Evolutionary conservation across 768 basidiomycete species (phyloP).

Genomic region (Phlegmacium glaucopus): DNA sequence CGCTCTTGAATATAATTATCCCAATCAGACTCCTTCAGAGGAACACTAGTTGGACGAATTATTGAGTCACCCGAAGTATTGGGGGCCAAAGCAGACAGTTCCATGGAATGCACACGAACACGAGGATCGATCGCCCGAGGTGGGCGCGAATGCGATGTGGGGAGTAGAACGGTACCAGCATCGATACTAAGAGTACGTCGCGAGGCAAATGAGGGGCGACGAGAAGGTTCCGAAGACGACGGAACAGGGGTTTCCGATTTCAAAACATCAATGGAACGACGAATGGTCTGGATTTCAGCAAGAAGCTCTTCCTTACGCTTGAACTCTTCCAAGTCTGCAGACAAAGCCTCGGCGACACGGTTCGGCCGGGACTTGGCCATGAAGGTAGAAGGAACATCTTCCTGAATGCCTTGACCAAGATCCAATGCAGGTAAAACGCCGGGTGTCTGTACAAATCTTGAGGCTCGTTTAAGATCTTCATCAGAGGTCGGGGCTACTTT

Average conservation of each 20-base stretch:
- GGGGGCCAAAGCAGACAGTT: constrained; percentile 47
- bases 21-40: constrained; percentile 80
- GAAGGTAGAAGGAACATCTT: constrained; percentile 70
- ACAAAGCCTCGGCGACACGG: constrained; percentile 12
- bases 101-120: constrained; percentile 70
- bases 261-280: constrained; percentile 73
- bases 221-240: constrained; percentile 60
- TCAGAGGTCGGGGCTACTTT: constrained; percentile 58
- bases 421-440: constrained; percentile 69
- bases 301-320: constrained; percentile 70
- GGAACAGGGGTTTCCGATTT: constrained; percentile 68
- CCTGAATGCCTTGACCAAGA: constrained; percentile 70
- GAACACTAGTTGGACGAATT: constrained; percentile 67
- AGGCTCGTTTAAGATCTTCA: constrained; percentile 55
- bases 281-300: constrained; percentile 75
- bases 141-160: constrained; percentile 59
- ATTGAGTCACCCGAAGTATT: constrained; percentile 50
- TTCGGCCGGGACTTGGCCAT: constrained; percentile 41
- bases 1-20: constrained; percentile 83
- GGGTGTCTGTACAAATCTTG: constrained; percentile 46
- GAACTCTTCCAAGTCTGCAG: constrained; percentile 45
- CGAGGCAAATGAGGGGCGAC: constrained; percentile 62
- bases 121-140: constrained; percentile 69
- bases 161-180: constrained; percentile 42
- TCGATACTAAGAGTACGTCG: constrained; percentile 69